Percentiles rank a stretch among this genome's conserved stretches.
These are phyloP conservation scores for Silene uniflora DNA, from an alignment of 148 eudicot species.

Conservation along the genomic window DNA sequence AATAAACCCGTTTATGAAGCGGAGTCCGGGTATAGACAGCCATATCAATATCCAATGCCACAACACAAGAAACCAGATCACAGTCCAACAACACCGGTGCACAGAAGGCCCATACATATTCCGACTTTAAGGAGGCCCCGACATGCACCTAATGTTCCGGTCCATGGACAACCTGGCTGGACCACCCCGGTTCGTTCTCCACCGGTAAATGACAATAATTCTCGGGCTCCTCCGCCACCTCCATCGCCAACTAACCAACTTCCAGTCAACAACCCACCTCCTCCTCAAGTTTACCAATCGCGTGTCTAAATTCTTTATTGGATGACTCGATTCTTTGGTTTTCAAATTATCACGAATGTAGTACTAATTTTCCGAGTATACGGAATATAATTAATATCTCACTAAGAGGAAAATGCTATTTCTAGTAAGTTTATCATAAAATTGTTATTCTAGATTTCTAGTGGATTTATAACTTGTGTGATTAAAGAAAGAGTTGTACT, in stretches of 20 bases:
- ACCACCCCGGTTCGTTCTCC: neutral
- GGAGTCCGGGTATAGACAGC: neutral
- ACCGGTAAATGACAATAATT: neutral
- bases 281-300: neutral
- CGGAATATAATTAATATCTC: neutral
- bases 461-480: neutral
- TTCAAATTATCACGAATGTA: neutral
- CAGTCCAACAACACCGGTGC: slow-evolving; percentile 7
- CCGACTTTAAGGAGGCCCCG: neutral
- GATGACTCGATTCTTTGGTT: neutral
- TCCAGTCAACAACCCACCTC: neutral
- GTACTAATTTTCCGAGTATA: neutral
- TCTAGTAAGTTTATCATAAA: neutral
- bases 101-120: neutral
- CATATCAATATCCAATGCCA: neutral
- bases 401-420: neutral
- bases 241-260: neutral
- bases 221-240: slow-evolving; percentile 10
- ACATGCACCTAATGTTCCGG: neutral
- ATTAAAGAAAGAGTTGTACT: neutral
- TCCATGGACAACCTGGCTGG: neutral
- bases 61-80: neutral
- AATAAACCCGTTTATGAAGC: neutral
- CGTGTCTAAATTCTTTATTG: neutral
- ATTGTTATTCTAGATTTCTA: no score